Evolutionary conservation across 129 eudicot species (phyloP).

Genomic region (Pseudognaphalium luteoalbum): DNA sequence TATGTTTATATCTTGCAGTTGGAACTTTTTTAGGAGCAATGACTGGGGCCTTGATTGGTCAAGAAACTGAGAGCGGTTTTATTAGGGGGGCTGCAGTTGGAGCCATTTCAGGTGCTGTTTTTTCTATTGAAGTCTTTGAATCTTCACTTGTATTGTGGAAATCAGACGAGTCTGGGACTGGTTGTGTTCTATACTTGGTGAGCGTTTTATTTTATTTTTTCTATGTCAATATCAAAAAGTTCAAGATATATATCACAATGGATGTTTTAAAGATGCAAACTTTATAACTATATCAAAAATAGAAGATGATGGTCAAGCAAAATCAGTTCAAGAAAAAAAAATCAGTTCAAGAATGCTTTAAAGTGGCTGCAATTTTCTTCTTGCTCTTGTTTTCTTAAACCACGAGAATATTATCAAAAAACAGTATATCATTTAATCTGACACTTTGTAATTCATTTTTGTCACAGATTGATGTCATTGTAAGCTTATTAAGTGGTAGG

Average conservation of each 20-base stretch:
- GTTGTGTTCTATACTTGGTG: constrained; percentile 87
- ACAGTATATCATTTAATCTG: constrained; percentile 9
- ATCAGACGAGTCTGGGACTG: constrained; percentile 90
- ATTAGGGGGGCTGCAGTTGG: constrained; percentile 96
- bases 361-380: constrained; percentile 3
- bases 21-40: constrained; percentile 93
- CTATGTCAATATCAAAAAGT: background rate
- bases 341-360: background rate
- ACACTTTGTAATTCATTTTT: constrained; percentile 22
- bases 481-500: constrained; percentile 90
- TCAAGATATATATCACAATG: constrained; percentile 7
- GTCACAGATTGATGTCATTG: constrained; percentile 82
- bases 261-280: background rate
- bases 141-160: constrained; percentile 87
- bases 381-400: background rate
- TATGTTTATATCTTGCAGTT: constrained; percentile 50
- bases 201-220: constrained; percentile 26
- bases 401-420: background rate
- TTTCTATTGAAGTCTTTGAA: constrained; percentile 96
- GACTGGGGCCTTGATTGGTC: constrained; percentile 96
- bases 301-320: background rate
- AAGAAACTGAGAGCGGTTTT: constrained; percentile 96
- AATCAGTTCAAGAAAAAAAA: background rate
- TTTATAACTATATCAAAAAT: background rate
- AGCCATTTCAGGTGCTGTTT: constrained; percentile 98